A percentile compares a stretch with the other conserved stretches of the same genome.
Evolutionary conservation across 805 yeast genomes (phyloP).

Genomic region (Yamadazyma nakazawae): DNA sequence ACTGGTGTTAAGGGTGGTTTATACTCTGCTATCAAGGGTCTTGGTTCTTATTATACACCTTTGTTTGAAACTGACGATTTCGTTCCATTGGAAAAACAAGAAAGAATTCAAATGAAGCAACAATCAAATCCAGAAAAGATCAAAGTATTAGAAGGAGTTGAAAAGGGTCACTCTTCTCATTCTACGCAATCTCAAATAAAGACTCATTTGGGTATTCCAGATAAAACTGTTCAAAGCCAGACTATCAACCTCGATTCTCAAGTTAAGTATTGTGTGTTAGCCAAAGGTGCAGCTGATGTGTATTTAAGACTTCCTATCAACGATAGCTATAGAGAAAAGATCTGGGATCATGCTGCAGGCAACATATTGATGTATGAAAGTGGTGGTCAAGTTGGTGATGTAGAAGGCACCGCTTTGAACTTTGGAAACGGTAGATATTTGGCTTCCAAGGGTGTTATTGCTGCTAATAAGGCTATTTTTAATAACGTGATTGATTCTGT

Average conservation of each 20-base stretch:
- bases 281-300: constrained; percentile 89
- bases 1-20: constrained; percentile 59
- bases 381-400: constrained; percentile 88
- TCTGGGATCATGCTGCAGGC: constrained; percentile 99
- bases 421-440: constrained; percentile 85
- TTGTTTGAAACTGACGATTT: constrained; percentile 37
- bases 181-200: constrained; percentile 80
- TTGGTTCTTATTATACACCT: constrained; percentile 60
- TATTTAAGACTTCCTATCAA: constrained; percentile 85
- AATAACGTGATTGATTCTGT: constrained; percentile 50
- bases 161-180: constrained; percentile 91
- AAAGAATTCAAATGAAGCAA: constrained; percentile 51
- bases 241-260: constrained; percentile 89
- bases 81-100: constrained; percentile 27
- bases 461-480: constrained; percentile 56
- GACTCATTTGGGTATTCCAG: constrained; percentile 40
- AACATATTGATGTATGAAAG: constrained; percentile 81
- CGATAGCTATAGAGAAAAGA: constrained; percentile 79
- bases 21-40: constrained; percentile 63
- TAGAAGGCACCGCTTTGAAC: constrained; percentile 68
- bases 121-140: constrained; percentile 46
- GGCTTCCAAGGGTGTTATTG: constrained; percentile 88
- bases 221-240: constrained; percentile 53
- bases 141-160: constrained; percentile 89
- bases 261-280: constrained; percentile 89